Base-by-base conservation (phyloP, 1,284 basidiomycete genomes). In the Ustilago cynodontis region DNA sequence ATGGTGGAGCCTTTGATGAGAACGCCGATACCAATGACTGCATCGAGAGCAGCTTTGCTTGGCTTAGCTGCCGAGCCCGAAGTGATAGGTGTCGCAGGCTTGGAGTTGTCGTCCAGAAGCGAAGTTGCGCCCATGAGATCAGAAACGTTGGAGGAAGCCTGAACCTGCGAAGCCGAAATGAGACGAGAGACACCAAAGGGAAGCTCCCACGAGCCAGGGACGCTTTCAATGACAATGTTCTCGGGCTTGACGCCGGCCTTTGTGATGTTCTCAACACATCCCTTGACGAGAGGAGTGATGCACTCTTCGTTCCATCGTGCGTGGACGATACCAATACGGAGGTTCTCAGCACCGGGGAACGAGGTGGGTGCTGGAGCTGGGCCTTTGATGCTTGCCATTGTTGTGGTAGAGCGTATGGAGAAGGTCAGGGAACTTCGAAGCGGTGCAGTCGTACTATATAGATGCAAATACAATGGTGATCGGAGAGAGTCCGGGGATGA, bases 11-110 rank as follows among this genome's bases (percentile, higher is more conserved):
- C 96, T 87, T 99, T 99, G 90, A 99, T 98, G 85, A 99, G 91
- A 51, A 95, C 94, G 11, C 96, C 96, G 82, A 99, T 94, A 43
- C 95, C 94, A 84, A 99, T 96, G 76, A 98, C 91, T 13, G 95
- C 97, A 87, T 96, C 93, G 80, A 98, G 51, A 14, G 75, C 66
- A 3, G 60, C 71, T 43, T 72, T 69, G 65, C 54, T 78, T 29
- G 58, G 54, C 63, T 68, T 79, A n/a, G 3, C 41, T 20, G 35
- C 49, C 2, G 47, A 18, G 13, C 35, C 16, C 0, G 55, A 51
- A 2, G 64, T 28, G 9, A 65, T 26, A 10, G 70, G 50, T 28
- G 74, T 57, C 6, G 69, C 20, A n/a, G 67, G 65, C 20, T 62
- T 65, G 45, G 54, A 43, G n/a, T 59, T 59, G 55, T 68, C 72